Evolutionary conservation across 2,329 filamentous ascomycete genomes (phyloP).

Genomic region (Alternaria incomplexa): DNA sequence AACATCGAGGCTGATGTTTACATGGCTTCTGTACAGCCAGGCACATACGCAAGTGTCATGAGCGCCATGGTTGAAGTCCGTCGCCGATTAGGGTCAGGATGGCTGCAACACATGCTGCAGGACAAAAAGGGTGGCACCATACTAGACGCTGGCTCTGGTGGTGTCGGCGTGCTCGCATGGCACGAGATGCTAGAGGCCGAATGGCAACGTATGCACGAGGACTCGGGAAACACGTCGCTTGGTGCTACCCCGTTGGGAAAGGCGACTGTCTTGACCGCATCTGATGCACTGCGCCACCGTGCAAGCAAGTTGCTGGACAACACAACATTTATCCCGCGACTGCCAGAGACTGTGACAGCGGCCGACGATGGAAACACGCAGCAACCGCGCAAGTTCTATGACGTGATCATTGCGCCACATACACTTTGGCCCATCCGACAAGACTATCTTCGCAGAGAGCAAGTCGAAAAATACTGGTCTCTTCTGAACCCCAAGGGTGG

Average conservation of each 20-base stretch:
- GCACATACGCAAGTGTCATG: slow-evolving; percentile 71
- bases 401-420: slow-evolving; percentile 89
- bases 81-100: slow-evolving; percentile 72
- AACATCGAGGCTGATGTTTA: slow-evolving; percentile 79
- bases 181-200: slow-evolving; percentile 80
- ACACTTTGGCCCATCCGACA: slow-evolving; percentile 77
- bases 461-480: slow-evolving; percentile 89
- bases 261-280: slow-evolving; percentile 80
- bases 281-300: slow-evolving; percentile 75
- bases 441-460: slow-evolving; percentile 75
- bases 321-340: slow-evolving; percentile 87
- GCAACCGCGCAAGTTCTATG: slow-evolving; percentile 74
- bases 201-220: slow-evolving; percentile 70
- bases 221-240: slow-evolving; percentile 27
- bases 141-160: slow-evolving; percentile 76
- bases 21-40: slow-evolving; percentile 72
- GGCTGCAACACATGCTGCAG: slow-evolving; percentile 71
- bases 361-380: slow-evolving; percentile 52
- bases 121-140: slow-evolving; percentile 67
- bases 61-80: slow-evolving; percentile 75
- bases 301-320: slow-evolving; percentile 80
- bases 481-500: slow-evolving; percentile 84
- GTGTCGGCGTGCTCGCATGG: slow-evolving; percentile 77
- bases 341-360: slow-evolving; percentile 83
- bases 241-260: slow-evolving; percentile 65